Conservation (phyloP, 805 yeast species). For the Candida caryicola region DNA sequence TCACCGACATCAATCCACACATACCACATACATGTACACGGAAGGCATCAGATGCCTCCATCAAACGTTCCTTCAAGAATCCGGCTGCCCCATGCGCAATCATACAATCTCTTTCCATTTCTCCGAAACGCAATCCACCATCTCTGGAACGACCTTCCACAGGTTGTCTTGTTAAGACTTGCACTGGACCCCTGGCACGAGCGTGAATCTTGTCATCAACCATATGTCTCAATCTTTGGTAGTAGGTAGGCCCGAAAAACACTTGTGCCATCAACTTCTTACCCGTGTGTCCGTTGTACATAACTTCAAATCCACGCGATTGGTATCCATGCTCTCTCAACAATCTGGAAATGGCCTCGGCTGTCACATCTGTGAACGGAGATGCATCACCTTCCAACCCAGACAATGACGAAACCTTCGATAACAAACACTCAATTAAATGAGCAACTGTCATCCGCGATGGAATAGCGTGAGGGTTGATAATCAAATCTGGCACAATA, state of each 20-base stretch:
- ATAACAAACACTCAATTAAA: slow-evolving; percentile 94
- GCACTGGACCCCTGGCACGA: slow-evolving; percentile 98
- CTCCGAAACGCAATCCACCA: slow-evolving; percentile 99
- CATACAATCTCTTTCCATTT: slow-evolving; percentile 99
- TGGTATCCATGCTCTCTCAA: slow-evolving; percentile 96
- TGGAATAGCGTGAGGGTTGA: slow-evolving; percentile 99
- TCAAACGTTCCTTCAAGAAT: slow-evolving; percentile 92
- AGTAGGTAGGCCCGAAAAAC: slow-evolving; percentile 99
- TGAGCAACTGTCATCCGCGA: slow-evolving; percentile 99
- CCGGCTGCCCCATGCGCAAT: slow-evolving; percentile 99
- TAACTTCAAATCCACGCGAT: slow-evolving; percentile 96
- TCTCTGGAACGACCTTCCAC: slow-evolving; percentile 99
- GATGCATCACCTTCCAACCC: slow-evolving; percentile 99
- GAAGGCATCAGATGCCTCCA: slow-evolving; percentile 99
- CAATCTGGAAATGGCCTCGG: slow-evolving; percentile 90
- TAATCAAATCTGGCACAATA: slow-evolving; percentile 93
- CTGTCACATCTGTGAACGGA: slow-evolving; percentile 97
- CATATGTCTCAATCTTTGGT: slow-evolving; percentile 98
- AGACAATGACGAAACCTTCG: slow-evolving; percentile 90
- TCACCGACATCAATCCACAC: slow-evolving; percentile 97
- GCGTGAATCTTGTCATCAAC: slow-evolving; percentile 99
- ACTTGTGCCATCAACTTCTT: slow-evolving; percentile 96
- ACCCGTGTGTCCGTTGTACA: slow-evolving; percentile 99
- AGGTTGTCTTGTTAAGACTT: slow-evolving; percentile 96
- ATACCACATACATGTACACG: slow-evolving; percentile 97